Evolutionary conservation across 345 rosid genomes (phyloP).

Genomic region (Corchorus capsularis): DNA sequence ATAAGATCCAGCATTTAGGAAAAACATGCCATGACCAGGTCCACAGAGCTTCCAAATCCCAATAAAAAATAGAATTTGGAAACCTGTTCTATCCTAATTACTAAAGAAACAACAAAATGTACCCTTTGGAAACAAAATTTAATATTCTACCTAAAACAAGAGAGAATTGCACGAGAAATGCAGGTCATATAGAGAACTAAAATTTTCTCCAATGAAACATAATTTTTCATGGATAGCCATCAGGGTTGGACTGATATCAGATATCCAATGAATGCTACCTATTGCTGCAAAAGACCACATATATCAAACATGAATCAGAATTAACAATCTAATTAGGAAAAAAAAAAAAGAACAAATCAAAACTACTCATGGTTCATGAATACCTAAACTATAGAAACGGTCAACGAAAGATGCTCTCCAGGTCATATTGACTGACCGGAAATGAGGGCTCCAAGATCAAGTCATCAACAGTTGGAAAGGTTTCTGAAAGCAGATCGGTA

Average conservation of each 20-base stretch:
- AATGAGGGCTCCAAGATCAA: constrained; percentile 19
- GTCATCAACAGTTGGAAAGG: not conserved
- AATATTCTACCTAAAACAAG: not conserved
- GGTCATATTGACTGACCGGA: constrained; percentile 12
- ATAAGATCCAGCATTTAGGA: not conserved
- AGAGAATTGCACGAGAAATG: constrained; percentile 6
- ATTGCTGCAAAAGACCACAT: not conserved
- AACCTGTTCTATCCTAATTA: not conserved
- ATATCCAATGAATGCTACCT: not conserved
- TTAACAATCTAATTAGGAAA: not conserved
- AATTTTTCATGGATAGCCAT: not conserved
- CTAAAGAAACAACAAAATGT: not conserved
- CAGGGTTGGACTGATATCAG: not conserved
- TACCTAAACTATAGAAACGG: constrained; percentile 15
- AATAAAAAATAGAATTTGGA: not conserved
- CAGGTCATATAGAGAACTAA: not conserved
- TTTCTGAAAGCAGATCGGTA: constrained; percentile 8
- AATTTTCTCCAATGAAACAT: not conserved
- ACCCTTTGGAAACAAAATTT: not conserved
- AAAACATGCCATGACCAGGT: not conserved
- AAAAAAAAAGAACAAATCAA: too few species aligned
- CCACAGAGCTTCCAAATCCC: not conserved
- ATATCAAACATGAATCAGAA: not conserved
- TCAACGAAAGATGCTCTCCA: constrained; percentile 19
- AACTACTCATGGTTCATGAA: not conserved